Evolutionary conservation across 106 monocot species (phyloP).

Genomic region (Allium cepa): DNA sequence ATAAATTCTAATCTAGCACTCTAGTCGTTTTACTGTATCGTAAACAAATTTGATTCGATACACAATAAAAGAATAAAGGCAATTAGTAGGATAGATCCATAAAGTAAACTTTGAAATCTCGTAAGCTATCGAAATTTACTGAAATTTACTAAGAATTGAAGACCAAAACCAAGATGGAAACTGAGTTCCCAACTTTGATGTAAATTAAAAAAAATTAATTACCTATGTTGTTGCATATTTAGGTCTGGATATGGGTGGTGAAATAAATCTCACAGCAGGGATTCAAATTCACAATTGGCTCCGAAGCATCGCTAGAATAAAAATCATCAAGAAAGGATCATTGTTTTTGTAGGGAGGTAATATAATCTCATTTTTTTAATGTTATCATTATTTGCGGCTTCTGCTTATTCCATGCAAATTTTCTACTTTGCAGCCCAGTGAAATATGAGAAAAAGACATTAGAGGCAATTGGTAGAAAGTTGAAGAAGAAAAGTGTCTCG

Average conservation of each 20-base stretch:
- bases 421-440: conserved; percentile 45
- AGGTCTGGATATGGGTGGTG: conserved; percentile 85
- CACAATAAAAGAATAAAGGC: too few relatives aligned
- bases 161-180: too few relatives aligned
- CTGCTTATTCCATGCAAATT: conserved; percentile 1
- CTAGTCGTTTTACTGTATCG: too few relatives aligned
- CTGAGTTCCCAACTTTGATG: too few relatives aligned
- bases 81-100: too few relatives aligned
- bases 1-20: too few relatives aligned
- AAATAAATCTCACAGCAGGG: conserved; percentile 73
- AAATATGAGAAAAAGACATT: conserved; percentile 72
- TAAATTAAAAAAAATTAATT: too few relatives aligned
- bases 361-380: conserved; percentile 27
- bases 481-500: conserved; percentile 95
- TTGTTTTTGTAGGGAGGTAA: conserved; percentile 98
- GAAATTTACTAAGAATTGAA: too few relatives aligned
- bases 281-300: conserved; percentile 97
- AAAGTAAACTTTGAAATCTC: too few relatives aligned
- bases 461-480: conserved; percentile 80
- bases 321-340: conserved; percentile 93
- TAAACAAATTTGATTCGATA: too few relatives aligned
- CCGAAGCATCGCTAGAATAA: conserved; percentile 98
- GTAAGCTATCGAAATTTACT: too few relatives aligned
- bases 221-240: conserved; percentile 2
- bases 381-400: neutral